Base-by-base conservation (phyloP, 768 basidiomycete genomes). In the Pulveroboletus sp. region DNA sequence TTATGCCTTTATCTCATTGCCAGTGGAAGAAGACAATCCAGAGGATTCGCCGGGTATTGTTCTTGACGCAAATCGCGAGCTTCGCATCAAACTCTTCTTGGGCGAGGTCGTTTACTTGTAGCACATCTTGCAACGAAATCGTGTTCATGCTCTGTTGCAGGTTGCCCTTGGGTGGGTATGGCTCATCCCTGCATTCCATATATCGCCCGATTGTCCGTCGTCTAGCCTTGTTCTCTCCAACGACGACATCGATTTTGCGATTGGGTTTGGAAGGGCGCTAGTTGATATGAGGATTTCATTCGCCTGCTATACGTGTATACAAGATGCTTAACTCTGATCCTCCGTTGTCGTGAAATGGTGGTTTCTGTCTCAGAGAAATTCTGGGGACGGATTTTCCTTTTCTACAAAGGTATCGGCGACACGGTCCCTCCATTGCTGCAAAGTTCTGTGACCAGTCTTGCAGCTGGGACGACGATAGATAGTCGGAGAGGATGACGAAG, bases 121-220 rank as follows among this genome's bases (percentile, higher is more conserved):
- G 11, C 40, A 46, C 47, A 17, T 39, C 18, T 24, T 4, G 13
- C 6, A 8, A 31, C 14, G 30, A 42, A 26, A 30, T 33, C 17
- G 15, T 41, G 27, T 36, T 49, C 31, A 55, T 17, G 1, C 39
- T 33, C 18, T 42, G 30, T 48, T 32, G 24, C 61, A 90, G 77
- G 75, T 91, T 0, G 81, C 85, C 58, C 80, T 93, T 65, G 84
- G 86, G 30, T 93, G 91, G 91, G 63, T 83, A 43, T 93, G 91
- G 91, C 76, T 93, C 61, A 80, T 93, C 51, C 91, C 91, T 0
- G 74, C 82, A 0, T 93, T 93, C 70, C 88, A 93, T 61, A 79
- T 91, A 72, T 72, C 79, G 1, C 75, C 79, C 39, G 72, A 77
- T 33, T 71, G 74, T 5, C 61, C 69, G 8, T 53, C 61, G n/a